Base-by-base conservation (phyloP, 768 basidiomycete genomes). In the Lactifluus volemus region DNA sequence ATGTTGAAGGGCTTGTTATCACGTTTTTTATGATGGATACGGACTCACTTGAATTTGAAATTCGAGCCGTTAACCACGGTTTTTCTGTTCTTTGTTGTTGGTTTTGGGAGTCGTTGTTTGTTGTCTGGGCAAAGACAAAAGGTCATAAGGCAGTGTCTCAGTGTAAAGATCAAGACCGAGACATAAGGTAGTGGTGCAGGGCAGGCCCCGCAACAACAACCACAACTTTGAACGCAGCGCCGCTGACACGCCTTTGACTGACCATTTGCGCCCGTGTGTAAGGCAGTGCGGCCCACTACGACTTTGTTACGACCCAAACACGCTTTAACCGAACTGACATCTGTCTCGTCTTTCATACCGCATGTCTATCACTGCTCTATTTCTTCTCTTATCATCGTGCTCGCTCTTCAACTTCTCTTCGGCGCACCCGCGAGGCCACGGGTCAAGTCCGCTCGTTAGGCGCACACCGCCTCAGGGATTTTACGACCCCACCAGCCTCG, bases 401-500 rank as follows among this genome's bases (percentile, higher is more conserved):
- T 69, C 72, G 2, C 50, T 68, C 8, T 59, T 73, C 38, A 56
- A 64, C 42, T 56, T 56, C 14, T 64, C 66, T 21, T 55, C 64
- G 29, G 32, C 64, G 2, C 25, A 41, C 25, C 56, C 58, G 8
- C 49, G 45, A 50, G 47, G 19, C 11, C 64, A 67, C 14, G 48
- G 67, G n/a, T 63, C 68, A 44, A 63, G 53, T 44, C 66, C 69
- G 8, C 58, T 70, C 41, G 57, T 66, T 62, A 65, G 67, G 60
- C 69, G 59, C 61, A 67, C 81, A 14, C 81, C 85, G 4, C 61
- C 77, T 7, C 68, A 71, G 45, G 89, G 88, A 3, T 93, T 79
- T 69, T 84, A 80, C 64, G 75, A 80, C 61, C 88, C 89, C 1
- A 57, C 69, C 8, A 66, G 72, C 10, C 73, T 69, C 41, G 87